Evolutionary conservation across 257 asterid genomes (phyloP).

Genomic region (Fraxinus excelsior): DNA sequence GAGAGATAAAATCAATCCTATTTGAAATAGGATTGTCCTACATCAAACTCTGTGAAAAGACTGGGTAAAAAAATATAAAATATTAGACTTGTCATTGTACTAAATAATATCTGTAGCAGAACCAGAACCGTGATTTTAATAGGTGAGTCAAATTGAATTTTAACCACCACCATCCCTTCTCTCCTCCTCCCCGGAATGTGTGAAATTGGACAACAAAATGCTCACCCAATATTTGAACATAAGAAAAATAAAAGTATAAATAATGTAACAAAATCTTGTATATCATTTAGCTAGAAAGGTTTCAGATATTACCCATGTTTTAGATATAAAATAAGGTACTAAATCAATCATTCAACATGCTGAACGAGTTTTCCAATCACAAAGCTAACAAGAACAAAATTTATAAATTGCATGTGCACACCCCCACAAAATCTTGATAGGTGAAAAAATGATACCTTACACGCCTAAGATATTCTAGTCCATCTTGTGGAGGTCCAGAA

Average conservation of each 20-base stretch:
- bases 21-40: too few relatives aligned
- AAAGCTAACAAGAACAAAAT: slow-evolving; percentile 6
- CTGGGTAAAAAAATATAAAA: too few relatives aligned
- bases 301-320: neutral
- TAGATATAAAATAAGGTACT: slow-evolving; percentile 7
- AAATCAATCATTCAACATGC: slow-evolving; percentile 3
- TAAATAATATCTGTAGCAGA: too few relatives aligned
- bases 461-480: slow-evolving; percentile 94
- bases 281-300: neutral
- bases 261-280: neutral
- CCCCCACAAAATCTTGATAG: slow-evolving; percentile 14
- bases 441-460: slow-evolving; percentile 63
- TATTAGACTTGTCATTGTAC: too few relatives aligned
- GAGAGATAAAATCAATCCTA: too few relatives aligned
- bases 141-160: too few relatives aligned
- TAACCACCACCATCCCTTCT: too few relatives aligned
- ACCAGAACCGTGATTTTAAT: too few relatives aligned
- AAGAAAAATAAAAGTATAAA: neutral
- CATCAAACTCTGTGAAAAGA: too few relatives aligned
- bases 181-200: neutral
- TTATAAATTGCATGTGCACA: slow-evolving; percentile 6
- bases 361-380: neutral
- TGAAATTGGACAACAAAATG: neutral
- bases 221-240: too few relatives aligned
- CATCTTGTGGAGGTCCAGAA: slow-evolving; percentile 94